Conservation (phyloP, 2,329 filamentous ascomycete species). For the Capronia americana region DNA sequence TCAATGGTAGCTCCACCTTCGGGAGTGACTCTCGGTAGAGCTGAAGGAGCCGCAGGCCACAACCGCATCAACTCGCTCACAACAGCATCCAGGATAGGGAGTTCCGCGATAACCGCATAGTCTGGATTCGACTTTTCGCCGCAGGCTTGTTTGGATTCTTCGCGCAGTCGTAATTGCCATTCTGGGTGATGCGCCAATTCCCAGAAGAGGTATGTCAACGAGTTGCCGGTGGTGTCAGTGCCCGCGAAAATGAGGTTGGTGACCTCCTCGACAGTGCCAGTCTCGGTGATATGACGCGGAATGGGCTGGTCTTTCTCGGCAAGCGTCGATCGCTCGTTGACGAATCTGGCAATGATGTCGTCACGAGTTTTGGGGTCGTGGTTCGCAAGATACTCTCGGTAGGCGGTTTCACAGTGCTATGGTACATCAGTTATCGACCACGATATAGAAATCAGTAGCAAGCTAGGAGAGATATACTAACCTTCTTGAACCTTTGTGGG, state of each 20-base stretch:
- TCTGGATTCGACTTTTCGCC: background rate
- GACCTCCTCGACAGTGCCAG: slow-evolving; percentile 16
- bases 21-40: slow-evolving; percentile 49
- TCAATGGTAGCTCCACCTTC: slow-evolving; percentile 47
- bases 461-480: no score
- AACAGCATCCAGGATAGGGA: slow-evolving; percentile 41
- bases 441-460: no score
- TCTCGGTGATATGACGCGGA: slow-evolving; percentile 6
- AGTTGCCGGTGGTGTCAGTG: slow-evolving; percentile 19
- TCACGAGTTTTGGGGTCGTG: slow-evolving; percentile 7
- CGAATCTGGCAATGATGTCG: slow-evolving; percentile 8
- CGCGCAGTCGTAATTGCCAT: slow-evolving; percentile 44
- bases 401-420: slow-evolving; percentile 13
- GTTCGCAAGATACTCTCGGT: background rate
- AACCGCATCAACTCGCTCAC: slow-evolving; percentile 53
- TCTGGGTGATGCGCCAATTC: slow-evolving; percentile 43
- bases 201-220: slow-evolving; percentile 46
- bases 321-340: slow-evolving; percentile 13
- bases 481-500: slow-evolving; percentile 3
- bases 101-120: background rate
- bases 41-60: slow-evolving; percentile 52
- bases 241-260: slow-evolving; percentile 20
- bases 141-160: slow-evolving; percentile 39
- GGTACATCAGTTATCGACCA: no score
- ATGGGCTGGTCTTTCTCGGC: slow-evolving; percentile 3